Evolutionary conservation across 2,329 filamentous ascomycete genomes (phyloP), one percentile per base, ranked within the genome.

Genomic region (Aspergillus sp.): DNA sequence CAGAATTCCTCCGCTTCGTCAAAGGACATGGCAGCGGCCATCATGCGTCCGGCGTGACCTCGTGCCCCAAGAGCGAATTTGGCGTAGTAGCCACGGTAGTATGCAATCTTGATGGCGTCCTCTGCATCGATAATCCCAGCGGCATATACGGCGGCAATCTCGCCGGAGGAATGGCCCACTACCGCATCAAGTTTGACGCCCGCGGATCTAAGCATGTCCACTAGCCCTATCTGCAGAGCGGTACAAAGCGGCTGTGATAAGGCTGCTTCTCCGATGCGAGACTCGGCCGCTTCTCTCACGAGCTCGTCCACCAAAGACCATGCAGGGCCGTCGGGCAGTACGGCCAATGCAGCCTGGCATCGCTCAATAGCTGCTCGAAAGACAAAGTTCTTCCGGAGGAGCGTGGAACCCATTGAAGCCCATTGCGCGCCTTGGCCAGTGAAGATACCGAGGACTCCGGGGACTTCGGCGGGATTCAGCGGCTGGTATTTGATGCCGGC

Each of bases 141-240:
- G 0, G 76, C 75, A 53, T 79, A 81, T 0, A 74, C 77, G 0
- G 76, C 76, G 2, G 59, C 76, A 13, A 79, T 79, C 56, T 80
- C 78, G 5, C 78, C 78, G 0, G 71, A 74, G 0, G 76, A 78
- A 58, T 80, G 78, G 8, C 78, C 77, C 2, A 77, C 67, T 0
- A 75, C 73, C 0, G 63, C 66, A 3, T 46, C 16, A 3, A 72
- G 63, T 0, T 45, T 44, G 10, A 77, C 50, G 4, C 68, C 69
- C 9, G 64, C 66, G 0, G 56, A 45, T 0, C 49, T 45, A 7
- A 65, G 54, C 4, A 61, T 40, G 10, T 58, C 50, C 0, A 63
- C 54, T 1, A 66, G 48, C 0, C 45, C 49, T 10, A 65, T 49
- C 30, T 66, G 63, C 2, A 65, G 19, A 1, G 59, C 57, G 1